Evolutionary conservation across 371 early-diverging fungal species (phyloP).

Genomic region (Cokeromyces recurvatus): DNA sequence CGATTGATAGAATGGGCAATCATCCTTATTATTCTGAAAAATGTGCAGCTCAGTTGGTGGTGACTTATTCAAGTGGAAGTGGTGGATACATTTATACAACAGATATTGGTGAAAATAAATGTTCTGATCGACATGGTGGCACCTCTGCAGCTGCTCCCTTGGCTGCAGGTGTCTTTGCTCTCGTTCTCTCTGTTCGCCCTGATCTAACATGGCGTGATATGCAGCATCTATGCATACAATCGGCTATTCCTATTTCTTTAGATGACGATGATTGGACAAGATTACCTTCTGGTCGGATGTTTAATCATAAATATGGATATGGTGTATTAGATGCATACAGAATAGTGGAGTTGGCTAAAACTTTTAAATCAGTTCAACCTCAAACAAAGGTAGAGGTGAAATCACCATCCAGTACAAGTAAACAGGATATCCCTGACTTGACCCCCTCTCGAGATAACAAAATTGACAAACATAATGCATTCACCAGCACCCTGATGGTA

Average conservation of each 20-base stretch:
- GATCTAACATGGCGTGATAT: constrained; percentile 91
- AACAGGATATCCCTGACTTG: constrained; percentile 37
- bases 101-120: constrained; percentile 55
- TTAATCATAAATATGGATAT: constrained; percentile 88
- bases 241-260: constrained; percentile 69
- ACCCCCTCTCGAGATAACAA: constrained; percentile 36
- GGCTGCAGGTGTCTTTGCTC: constrained; percentile 76
- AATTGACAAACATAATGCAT: constrained; percentile 28
- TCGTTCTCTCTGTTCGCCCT: constrained; percentile 65
- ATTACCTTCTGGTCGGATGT: constrained; percentile 65
- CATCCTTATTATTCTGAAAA: constrained; percentile 85
- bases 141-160: constrained; percentile 91
- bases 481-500: constrained; percentile 35
- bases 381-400: constrained; percentile 54
- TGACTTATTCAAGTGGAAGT: constrained; percentile 78
- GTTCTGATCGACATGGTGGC: constrained; percentile 74
- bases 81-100: constrained; percentile 68
- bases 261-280: constrained; percentile 60
- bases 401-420: constrained; percentile 19
- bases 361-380: constrained; percentile 49
- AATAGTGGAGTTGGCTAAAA: constrained; percentile 72
- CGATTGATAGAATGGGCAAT: constrained; percentile 69
- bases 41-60: constrained; percentile 85
- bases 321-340: constrained; percentile 82
- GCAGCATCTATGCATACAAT: constrained; percentile 76